Evolutionary conservation across 2,329 filamentous ascomycete species (phyloP), one percentile per base, ranked within the genome.

Genomic region (Dothideomycetes sp.): DNA sequence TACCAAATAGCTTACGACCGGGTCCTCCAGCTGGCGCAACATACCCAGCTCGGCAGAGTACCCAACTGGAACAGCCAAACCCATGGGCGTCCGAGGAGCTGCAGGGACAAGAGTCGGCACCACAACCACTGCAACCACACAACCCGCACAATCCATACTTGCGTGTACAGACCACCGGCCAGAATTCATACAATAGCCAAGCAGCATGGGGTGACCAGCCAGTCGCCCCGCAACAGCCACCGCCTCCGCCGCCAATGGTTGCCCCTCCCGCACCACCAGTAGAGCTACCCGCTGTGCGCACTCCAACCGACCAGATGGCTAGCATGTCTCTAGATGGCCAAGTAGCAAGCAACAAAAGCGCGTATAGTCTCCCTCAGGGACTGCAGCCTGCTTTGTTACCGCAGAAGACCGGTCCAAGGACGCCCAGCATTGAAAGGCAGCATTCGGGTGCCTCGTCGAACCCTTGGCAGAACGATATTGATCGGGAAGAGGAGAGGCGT

Each of bases 101-200:
- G 27, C 24, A 36, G 12, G 24, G 19, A 33, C 31, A 31, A 35
- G 38, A 31, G 14, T 27, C 22, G 2, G 15, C 31, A 16, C 36
- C 35, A 24, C 41, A 19, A 16, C 54, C 56, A 1, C 46, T 64
- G 15, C 48, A 62, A 42, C 64, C 62, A 3, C 63, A 66, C 44
- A 67, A 67, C 39, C 64, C 65, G 3, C 63, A 66, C 44, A 67
- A 67, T 40, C 64, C 65, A 7, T 67, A 67, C 44, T 52, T 61
- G 16, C 55, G 55, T 19, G 57, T 60, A 49, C 60, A 63, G 36
- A 45, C 49, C 12, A 61, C 60, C 1, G 59, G 56, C 0, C 52
- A 62, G 37, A 17, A 32, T 12, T 50, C 42, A 4, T 62, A 65
- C 40, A 60, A 48, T 47, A 62, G 53, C 40, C 53, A 58, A 27